Base-by-base conservation (phyloP, 257 asterid genomes). In the Capsicum pubescens region DNA sequence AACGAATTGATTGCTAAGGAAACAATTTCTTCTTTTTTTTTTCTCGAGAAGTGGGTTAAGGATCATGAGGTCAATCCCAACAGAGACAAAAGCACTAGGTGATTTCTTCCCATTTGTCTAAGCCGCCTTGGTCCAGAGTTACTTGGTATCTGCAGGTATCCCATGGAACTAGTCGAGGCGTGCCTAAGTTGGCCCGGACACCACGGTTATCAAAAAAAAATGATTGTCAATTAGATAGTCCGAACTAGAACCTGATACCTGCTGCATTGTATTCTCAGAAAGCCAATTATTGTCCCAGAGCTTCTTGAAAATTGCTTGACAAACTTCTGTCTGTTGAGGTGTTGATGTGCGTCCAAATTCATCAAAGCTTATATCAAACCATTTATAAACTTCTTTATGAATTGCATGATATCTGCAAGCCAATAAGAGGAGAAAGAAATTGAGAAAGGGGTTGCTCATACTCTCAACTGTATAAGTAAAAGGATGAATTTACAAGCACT, bases 311-410 rank as follows among this genome's bases (percentile, higher is more conserved):
- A 95, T 91, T 77, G 94, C 88, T 87, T 95, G 99, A 81, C 99
- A 95, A 72, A 92, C 90, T 89, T 91, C 96, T 61, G 97, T 94
- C 89, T 95, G 99, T 85, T 95, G 91, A 1, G 98, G 95, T 85
- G 90, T 93, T 72, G 98, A 95, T 7, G 99, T 95, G 64, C 99
- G 95, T 15, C 99, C 98, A 88, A 95, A 95, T 85, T 94, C 94
- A 84, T 95, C 98, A 42, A 95, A 94, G 84, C 93, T 91, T 87
- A 95, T 95, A 82, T 89, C 80, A 83, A 95, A 95, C 99, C 99
- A 95, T 39, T 94, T 67, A 60, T 95, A 95, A 6, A 95, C 97
- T 48, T 88, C 94, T 86, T 87, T 93, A 84, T 94, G 99, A 83
- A 95, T 93, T 1, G 93, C 95, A 87, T 94, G 92, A 74, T 93